phyloP scores from a whole-genome alignment of 2,329 filamentous ascomycete genomes.

The Aspergillus puulaauensis region DNA sequence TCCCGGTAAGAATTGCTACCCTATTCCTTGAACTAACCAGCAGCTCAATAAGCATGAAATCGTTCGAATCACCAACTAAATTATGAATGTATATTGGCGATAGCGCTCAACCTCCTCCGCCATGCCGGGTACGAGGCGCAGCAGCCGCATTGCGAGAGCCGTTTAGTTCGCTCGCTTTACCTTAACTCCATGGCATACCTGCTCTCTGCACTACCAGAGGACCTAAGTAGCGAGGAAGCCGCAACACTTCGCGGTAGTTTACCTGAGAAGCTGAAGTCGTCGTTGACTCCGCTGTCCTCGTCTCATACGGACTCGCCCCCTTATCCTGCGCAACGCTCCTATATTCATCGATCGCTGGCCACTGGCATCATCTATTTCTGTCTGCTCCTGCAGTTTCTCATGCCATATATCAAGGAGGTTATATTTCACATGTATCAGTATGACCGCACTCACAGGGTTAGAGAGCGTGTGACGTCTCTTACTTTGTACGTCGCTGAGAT shows the following conservation, averaged over 20 bases:
- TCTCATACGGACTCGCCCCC: neutral
- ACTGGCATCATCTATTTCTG: constrained; percentile 59
- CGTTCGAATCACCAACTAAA: constrained; percentile 1
- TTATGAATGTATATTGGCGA: neutral
- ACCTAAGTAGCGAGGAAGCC: constrained; percentile 31
- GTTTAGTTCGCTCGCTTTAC: constrained; percentile 35
- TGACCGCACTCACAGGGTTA: constrained; percentile 67
- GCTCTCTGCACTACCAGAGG: constrained; percentile 34
- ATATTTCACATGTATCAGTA: constrained; percentile 57
- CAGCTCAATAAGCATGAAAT: neutral
- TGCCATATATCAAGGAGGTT: constrained; percentile 61
- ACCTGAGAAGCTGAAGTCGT: constrained; percentile 22
- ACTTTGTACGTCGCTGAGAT: constrained; percentile 55
- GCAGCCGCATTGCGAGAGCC: constrained; percentile 29
- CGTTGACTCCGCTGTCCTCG: constrained; percentile 5
- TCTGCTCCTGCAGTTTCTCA: constrained; percentile 58
- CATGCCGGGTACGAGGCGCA: constrained; percentile 37
- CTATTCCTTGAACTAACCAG: neutral
- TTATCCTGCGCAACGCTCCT: constrained; percentile 34
- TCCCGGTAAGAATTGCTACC: constrained; percentile 24
- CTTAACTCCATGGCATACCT: constrained; percentile 40
- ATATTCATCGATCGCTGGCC: constrained; percentile 61
- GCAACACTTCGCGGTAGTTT: constrained; percentile 28
- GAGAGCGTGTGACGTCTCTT: constrained; percentile 55
- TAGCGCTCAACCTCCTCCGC: constrained; percentile 38